phyloP scores from a whole-genome alignment of 495 filamentous ascomycete species.

The Penicillium paradoxum region DNA sequence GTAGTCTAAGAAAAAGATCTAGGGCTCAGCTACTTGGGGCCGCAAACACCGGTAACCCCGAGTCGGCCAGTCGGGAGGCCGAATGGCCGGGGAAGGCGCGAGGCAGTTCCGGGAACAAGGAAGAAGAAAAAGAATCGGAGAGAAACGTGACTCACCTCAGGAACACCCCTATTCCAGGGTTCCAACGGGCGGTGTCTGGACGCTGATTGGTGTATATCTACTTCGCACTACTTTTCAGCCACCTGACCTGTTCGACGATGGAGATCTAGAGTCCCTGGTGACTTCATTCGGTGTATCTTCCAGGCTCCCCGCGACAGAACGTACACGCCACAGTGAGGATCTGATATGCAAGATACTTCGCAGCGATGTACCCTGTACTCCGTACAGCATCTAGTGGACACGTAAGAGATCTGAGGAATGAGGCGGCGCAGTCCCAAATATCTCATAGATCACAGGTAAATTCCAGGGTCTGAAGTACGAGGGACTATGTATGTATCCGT shows the following conservation, averaged over 20 bases:
- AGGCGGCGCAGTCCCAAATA: background rate
- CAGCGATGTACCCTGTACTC: background rate
- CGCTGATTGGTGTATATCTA: constrained; percentile 10
- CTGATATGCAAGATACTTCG: background rate
- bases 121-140: constrained; percentile 26
- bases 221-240: background rate
- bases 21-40: no score
- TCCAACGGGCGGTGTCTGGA: background rate
- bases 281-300: background rate
- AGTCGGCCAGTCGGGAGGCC: constrained; percentile 19
- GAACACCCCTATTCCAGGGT: background rate
- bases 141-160: constrained; percentile 18
- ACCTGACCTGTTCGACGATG: constrained; percentile 11
- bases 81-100: constrained; percentile 14
- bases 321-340: background rate
- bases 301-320: background rate
- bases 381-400: background rate
- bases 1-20: no score
- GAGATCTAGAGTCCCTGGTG: background rate
- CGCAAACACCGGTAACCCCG: constrained; percentile 18
- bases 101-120: constrained; percentile 12
- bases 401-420: background rate
- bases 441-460: background rate
- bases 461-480: background rate
- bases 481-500: background rate